Evolutionary conservation across 2,329 filamentous ascomycete species (phyloP), one percentile per base, ranked within the genome.

Genomic region (Pseudocercospora pini-densiflorae): DNA sequence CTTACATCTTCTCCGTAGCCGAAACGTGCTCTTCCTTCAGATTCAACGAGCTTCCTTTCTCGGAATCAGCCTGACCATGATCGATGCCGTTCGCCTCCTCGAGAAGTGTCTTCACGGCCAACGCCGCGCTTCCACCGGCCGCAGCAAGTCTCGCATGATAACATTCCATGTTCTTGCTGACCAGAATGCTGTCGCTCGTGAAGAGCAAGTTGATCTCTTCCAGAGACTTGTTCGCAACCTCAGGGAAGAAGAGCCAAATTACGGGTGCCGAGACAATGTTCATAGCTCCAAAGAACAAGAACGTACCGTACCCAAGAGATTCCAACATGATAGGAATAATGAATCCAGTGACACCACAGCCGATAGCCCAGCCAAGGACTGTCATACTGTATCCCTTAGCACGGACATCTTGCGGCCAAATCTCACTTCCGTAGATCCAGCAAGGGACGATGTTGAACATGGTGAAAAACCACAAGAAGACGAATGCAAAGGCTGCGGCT

Each of bases 321-420:
- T 53, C 76, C 65, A 87, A 83, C 80, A 87, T 84, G 72, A 86
- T 83, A 29, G 83, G 83, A 69, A 77, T 87, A 67, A 86, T 81
- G 16, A 62, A 55, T 1, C 80, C 80, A 0, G 85, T 86, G 81
- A 84, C 55, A 83, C 85, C 85, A 9, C 85, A 82, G 43, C 85
- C 86, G 64, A 87, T 81, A 21, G 86, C 85, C 86, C 86, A 88
- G 1, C 86, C 85, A 1, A 84, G 84, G 65, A 88, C 86, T 19
- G 83, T 84, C 68, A 88, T 87, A 8, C 84, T 85, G 71, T 87
- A 86, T 8, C 86, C 87, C 72, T 87, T 83, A 16, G 86, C 85
- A 23, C 86, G 81, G 61, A 88, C 81, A 53, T 85, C 83, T 16
- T 81, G 83, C 0, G 86, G 82, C 76, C 85, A 88, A 64, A 88